Conservation (phyloP, 2,329 filamentous ascomycete genomes). For the Seiridium cupressi region DNA sequence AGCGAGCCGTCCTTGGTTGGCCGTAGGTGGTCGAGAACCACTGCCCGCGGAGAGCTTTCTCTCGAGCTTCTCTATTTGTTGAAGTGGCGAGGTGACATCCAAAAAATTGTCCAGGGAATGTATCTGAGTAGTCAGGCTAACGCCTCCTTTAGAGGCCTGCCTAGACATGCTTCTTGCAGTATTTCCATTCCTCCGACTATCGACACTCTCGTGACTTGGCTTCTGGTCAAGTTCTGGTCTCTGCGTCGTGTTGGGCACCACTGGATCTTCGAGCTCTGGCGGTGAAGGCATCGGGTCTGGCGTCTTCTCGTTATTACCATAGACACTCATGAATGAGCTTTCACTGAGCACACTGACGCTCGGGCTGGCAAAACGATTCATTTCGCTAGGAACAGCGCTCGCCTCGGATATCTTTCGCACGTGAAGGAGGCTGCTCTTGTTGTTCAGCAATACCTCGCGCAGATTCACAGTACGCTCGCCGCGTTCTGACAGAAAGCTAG, state of each 20-base stretch:
- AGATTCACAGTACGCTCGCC: slow-evolving; percentile 60
- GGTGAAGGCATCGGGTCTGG: slow-evolving; percentile 20
- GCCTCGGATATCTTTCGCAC: slow-evolving; percentile 46
- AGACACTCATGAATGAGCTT: slow-evolving; percentile 65
- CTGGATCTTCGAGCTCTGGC: slow-evolving; percentile 17
- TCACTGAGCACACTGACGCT: slow-evolving; percentile 64
- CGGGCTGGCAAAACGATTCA: slow-evolving; percentile 50
- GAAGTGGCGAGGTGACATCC: slow-evolving; percentile 45
- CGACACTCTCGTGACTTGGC: slow-evolving; percentile 15
- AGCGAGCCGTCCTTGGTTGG: slow-evolving; percentile 15
- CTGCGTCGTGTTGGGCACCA: slow-evolving; percentile 15
- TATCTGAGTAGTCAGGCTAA: slow-evolving; percentile 32
- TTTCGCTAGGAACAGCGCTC: slow-evolving; percentile 32
- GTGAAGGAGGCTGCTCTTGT: slow-evolving; percentile 46
- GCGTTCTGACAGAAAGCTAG: slow-evolving; percentile 61
- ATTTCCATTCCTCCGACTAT: slow-evolving; percentile 17
- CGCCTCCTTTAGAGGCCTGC: slow-evolving; percentile 29
- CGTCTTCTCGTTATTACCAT: slow-evolving; percentile 39
- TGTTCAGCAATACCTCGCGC: slow-evolving; percentile 56
- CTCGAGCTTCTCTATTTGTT: slow-evolving; percentile 47
- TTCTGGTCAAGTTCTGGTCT: slow-evolving; percentile 11
- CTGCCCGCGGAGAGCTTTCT: slow-evolving; percentile 25
- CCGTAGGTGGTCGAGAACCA: slow-evolving; percentile 24
- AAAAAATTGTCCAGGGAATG: slow-evolving; percentile 46
- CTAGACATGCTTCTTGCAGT: slow-evolving; percentile 10